Evolutionary conservation across 2,329 filamentous ascomycete species (phyloP).

Genomic region (Orbilia oligospora): DNA sequence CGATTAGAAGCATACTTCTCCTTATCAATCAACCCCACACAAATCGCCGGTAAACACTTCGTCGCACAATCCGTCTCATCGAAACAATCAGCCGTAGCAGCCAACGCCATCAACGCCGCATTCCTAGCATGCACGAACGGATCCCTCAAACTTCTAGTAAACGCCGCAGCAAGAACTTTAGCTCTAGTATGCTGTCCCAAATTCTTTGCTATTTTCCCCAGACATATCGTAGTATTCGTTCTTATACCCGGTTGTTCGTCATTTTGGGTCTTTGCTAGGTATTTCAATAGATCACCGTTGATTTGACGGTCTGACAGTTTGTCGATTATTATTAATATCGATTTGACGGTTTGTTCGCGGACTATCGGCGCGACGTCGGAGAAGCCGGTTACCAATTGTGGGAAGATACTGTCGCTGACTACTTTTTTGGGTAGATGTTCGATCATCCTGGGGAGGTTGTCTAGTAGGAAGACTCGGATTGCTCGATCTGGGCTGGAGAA

Average conservation of each 20-base stretch:
- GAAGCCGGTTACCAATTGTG: constrained; percentile 95
- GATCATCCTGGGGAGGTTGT: constrained; percentile 91
- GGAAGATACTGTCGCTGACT: constrained; percentile 97
- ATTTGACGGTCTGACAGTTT: constrained; percentile 90
- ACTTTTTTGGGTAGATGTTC: constrained; percentile 88
- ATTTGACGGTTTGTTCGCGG: constrained; percentile 95
- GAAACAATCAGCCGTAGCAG: constrained; percentile 88
- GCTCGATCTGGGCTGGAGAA: constrained; percentile 94
- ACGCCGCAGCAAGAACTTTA: constrained; percentile 94
- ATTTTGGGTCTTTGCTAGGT: constrained; percentile 95
- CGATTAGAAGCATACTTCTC: constrained; percentile 79
- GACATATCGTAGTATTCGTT: constrained; percentile 97
- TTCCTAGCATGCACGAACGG: constrained; percentile 96
- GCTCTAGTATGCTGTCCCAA: constrained; percentile 82
- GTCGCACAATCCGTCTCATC: constrained; percentile 88
- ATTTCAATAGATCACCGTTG: constrained; percentile 91
- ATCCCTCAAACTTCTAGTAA: constrained; percentile 88
- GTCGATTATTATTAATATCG: constrained; percentile 85
- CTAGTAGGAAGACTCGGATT: constrained; percentile 88
- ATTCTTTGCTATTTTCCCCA: constrained; percentile 95
- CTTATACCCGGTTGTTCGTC: constrained; percentile 97
- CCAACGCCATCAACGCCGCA: constrained; percentile 86
- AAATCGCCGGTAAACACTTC: constrained; percentile 86
- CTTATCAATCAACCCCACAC: constrained; percentile 89
- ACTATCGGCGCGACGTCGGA: constrained; percentile 92